Percentiles rank a stretch among this genome's conserved stretches.
These are phyloP conservation scores for Haplosporangium sp. DNA, from an alignment of 371 early-diverging fungal genomes.

Conservation along the genomic window DNA sequence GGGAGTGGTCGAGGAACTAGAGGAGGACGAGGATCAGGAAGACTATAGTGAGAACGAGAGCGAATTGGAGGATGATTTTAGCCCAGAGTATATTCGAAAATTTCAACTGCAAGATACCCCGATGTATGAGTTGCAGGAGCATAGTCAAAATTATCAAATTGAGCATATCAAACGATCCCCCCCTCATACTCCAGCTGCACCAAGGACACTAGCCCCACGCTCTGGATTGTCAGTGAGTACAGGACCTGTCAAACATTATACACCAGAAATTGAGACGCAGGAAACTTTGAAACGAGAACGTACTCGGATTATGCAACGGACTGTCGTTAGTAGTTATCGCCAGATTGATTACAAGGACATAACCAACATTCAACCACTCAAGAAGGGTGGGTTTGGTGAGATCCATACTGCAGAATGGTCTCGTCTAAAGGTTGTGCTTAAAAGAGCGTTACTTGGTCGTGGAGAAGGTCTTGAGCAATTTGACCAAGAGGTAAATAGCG, in stretches of 20 bases:
- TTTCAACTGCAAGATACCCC: slow-evolving; percentile 3
- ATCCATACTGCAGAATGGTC: slow-evolving; percentile 55
- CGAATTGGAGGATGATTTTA: neutral
- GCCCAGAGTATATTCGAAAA: neutral
- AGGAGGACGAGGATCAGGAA: slow-evolving; percentile 3
- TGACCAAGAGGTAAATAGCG: slow-evolving; percentile 42
- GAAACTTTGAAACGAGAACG: slow-evolving; percentile 51
- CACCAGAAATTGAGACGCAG: slow-evolving; percentile 41
- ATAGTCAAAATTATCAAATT: neutral
- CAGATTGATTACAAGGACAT: slow-evolving; percentile 39
- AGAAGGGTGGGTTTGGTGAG: slow-evolving; percentile 54
- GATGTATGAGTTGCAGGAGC: neutral
- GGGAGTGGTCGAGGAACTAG: neutral
- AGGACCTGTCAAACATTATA: slow-evolving; percentile 20
- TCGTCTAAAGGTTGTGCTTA: slow-evolving; percentile 42
- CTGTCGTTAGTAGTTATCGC: slow-evolving; percentile 33
- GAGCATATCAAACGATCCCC: neutral
- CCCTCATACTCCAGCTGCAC: neutral
- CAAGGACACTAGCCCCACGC: neutral
- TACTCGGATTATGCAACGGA: slow-evolving; percentile 38
- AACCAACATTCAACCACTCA: slow-evolving; percentile 36
- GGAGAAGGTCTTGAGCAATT: slow-evolving; percentile 47
- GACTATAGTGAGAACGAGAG: slow-evolving; percentile 12
- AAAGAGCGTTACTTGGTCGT: slow-evolving; percentile 34
- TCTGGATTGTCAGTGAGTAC: slow-evolving; percentile 4